phyloP scores from a whole-genome alignment of 768 basidiomycete genomes.

The Mycena leptocephala region DNA sequence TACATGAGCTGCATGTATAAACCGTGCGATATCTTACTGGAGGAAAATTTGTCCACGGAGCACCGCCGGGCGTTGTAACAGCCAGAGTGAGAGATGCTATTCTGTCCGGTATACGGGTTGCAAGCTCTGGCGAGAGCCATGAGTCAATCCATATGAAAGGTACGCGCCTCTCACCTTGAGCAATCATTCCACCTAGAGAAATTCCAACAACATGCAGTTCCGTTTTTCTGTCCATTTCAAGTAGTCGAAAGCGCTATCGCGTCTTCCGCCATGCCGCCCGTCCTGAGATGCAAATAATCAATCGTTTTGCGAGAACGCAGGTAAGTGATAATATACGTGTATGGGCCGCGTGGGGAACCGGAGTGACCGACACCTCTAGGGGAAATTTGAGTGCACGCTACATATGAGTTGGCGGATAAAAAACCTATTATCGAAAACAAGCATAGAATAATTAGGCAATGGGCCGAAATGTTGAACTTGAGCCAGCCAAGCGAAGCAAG shows the following conservation, averaged over 20 bases:
- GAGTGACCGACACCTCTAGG: conserved; percentile 83
- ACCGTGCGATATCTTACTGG: conserved; percentile 57
- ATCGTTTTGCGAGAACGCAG: background rate
- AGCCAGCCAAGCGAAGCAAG: conserved; percentile 72
- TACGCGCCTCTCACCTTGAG: conserved; percentile 68
- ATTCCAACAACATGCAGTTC: conserved; percentile 81
- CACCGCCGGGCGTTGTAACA: conserved; percentile 81
- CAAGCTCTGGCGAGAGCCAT: conserved; percentile 68
- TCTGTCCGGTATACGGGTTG: conserved; percentile 75
- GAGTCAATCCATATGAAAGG: background rate
- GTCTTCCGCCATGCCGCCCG: conserved; percentile 86
- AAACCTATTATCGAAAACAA: conserved; percentile 84
- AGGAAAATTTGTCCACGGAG: conserved; percentile 71
- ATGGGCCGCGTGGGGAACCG: conserved; percentile 80
- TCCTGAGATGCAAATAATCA: conserved; percentile 56
- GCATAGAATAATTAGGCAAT: conserved; percentile 66
- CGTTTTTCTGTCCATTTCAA: conserved; percentile 79
- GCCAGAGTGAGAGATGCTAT: conserved; percentile 77
- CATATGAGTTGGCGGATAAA: too few species aligned
- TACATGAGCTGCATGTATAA: background rate
- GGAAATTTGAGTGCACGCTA: background rate
- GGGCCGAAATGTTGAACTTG: conserved; percentile 77
- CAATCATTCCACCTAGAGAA: conserved; percentile 90
- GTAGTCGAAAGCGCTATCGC: conserved; percentile 75
- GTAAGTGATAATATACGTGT: conserved; percentile 67